Conservation (phyloP, 192 early-diverging fungal genomes). For the Rhizoclosmatium sp. region DNA sequence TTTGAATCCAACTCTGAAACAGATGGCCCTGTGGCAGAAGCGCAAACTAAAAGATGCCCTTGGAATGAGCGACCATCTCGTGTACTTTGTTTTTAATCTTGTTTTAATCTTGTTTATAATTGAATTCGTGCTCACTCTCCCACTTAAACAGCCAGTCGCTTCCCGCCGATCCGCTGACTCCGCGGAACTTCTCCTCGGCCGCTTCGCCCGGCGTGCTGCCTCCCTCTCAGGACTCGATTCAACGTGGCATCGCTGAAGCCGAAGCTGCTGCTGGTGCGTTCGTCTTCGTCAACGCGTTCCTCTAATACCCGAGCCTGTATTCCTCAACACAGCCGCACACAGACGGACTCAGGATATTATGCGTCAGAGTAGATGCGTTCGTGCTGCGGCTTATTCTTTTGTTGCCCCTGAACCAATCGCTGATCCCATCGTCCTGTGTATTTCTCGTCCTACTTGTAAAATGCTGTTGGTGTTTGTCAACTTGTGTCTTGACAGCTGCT, state of each 20-base stretch:
- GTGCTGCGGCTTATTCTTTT: slow-evolving; percentile 6
- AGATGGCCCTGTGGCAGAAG: no score
- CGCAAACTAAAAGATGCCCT: no score
- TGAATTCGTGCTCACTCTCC: no score
- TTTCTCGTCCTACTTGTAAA: slow-evolving; percentile 1
- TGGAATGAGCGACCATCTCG: no score
- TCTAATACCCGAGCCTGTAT: no score
- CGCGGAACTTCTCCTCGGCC: background rate
- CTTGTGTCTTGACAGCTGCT: background rate
- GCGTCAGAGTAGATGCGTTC: background rate
- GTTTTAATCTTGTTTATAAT: no score
- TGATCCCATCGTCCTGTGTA: slow-evolving; percentile 8
- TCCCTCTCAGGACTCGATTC: background rate
- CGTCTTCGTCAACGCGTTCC: background rate
- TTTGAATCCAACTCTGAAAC: no score
- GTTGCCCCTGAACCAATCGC: slow-evolving; percentile 23
- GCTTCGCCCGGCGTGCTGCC: slow-evolving; percentile 19
- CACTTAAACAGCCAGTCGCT: background rate
- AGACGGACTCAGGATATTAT: slow-evolving; percentile 16
- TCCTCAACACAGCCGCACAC: background rate
- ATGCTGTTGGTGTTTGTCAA: background rate
- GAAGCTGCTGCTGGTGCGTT: background rate
- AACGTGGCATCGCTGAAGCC: background rate
- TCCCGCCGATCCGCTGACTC: background rate
- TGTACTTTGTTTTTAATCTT: no score